Percentiles rank a stretch among this genome's conserved stretches.
phyloP scores from a whole-genome alignment of 2,329 filamentous ascomycete genomes.

The Colletotrichum orchidophilum region DNA sequence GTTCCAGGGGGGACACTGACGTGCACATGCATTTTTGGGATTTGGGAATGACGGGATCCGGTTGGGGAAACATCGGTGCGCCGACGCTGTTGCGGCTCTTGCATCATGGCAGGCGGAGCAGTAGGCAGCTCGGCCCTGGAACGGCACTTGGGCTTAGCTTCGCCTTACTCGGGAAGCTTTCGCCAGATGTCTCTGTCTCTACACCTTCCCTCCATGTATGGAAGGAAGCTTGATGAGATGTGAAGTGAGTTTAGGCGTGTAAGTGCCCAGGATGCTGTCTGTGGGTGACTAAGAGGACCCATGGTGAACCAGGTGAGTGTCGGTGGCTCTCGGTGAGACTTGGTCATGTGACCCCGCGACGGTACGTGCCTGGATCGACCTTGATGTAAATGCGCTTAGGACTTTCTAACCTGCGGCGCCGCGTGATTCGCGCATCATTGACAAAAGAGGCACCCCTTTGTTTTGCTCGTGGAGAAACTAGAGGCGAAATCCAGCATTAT shows the following conservation, averaged over 20 bases:
- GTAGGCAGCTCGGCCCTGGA: neutral
- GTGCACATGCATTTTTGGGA: slow-evolving; percentile 14
- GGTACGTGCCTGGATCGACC: slow-evolving; percentile 13
- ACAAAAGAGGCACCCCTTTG: slow-evolving; percentile 4
- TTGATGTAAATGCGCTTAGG: slow-evolving; percentile 14
- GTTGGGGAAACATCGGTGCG: slow-evolving; percentile 1
- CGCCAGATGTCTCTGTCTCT: neutral
- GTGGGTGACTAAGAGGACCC: neutral
- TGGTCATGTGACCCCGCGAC: slow-evolving; percentile 19
- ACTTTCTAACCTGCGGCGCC: slow-evolving; percentile 4
- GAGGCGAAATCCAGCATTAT: neutral
- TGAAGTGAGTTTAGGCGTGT: neutral
- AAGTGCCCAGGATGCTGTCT: neutral
- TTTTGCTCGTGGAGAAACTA: slow-evolving; percentile 5
- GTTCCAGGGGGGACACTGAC: slow-evolving; percentile 25
- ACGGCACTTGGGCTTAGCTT: neutral
- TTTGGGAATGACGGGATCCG: neutral
- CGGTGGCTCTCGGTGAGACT: neutral
- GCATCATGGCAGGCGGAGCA: neutral
- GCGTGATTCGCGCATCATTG: slow-evolving; percentile 12
- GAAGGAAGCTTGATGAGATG: neutral
- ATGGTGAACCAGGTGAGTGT: neutral
- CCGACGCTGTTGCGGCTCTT: neutral
- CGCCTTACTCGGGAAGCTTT: slow-evolving; percentile 11
- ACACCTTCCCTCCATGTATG: neutral